Evolutionary conservation across 2,329 filamentous ascomycete species (phyloP), one percentile per base, ranked within the genome.

Genomic region (Trichoderma sp.): DNA sequence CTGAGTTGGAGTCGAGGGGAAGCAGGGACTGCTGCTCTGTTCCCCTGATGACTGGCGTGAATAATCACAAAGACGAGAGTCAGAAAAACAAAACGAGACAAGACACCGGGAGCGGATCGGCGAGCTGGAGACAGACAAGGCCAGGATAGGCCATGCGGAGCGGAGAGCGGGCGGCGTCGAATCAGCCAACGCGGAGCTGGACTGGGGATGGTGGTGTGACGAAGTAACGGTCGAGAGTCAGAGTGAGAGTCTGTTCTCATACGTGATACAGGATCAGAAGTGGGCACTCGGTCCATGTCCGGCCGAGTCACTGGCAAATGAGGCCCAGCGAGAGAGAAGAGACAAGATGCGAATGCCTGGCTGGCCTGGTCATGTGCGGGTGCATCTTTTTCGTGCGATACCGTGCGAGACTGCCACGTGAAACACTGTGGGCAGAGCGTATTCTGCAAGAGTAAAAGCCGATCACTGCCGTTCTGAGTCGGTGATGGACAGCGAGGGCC

Each of bases 381-480:
- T 57, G 64, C 64, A 60, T 12, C 58, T 56, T 60, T 60, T 60
- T 43, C 28, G 26, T 26, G 56, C 66, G 3, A 12, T 21, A 21
- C 66, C 6, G 65, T 68, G 65, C 34, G 28, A 11, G 11, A 9
- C 9, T 4, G n/a, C 14, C n/a, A 8, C 9, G 4, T 1, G 3
- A 6, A 6, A 14, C 21, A 70, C 66, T 53, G 66, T 70, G 18
- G 21, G 11, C 21, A 11, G 15, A 21, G 28, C 66, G 64, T 58
- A 58, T 53, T 36, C 43, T 9, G n/a, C 28, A 60, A 26, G 21
- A 30, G 66, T n/a, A 60, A 32, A 43, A 43, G 66, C 36, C 66
- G 66, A 70, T 70, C 66, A 62, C 66, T 70, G 57, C 66, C 66
- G 28, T 51, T 70, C 57, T 70, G 39, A 70, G 66, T n/a, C 36